phyloP scores from a whole-genome alignment of 2,329 filamentous ascomycete species.

The Aspergillus sergii region DNA sequence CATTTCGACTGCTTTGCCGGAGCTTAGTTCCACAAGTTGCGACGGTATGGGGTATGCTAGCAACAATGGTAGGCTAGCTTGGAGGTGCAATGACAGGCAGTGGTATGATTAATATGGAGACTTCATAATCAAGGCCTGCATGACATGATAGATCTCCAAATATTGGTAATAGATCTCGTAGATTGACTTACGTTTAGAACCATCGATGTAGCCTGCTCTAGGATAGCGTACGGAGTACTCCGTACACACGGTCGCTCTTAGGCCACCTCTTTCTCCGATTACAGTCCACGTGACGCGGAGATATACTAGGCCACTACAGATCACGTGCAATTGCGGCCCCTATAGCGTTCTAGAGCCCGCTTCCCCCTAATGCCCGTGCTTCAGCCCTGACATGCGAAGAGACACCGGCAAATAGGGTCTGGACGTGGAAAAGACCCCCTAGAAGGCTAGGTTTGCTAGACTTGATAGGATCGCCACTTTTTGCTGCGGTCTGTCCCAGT shows the following conservation, averaged over 20 bases:
- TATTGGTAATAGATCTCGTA: neutral
- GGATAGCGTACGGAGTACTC: neutral
- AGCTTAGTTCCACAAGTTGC: neutral
- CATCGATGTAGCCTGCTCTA: neutral
- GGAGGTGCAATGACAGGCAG: neutral
- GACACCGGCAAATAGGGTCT: slow-evolving; percentile 11
- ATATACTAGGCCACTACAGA: neutral
- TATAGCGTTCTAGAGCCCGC: slow-evolving; percentile 27
- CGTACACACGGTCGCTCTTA: neutral
- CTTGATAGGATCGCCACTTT: slow-evolving; percentile 5
- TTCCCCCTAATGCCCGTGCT: slow-evolving; percentile 23
- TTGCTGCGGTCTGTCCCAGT: slow-evolving; percentile 1
- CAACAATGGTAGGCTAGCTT: neutral
- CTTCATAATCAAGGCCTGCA: neutral
- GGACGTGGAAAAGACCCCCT: neutral
- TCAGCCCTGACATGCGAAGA: slow-evolving; percentile 18
- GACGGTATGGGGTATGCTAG: neutral
- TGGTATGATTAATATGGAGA: neutral
- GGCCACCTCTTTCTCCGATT: neutral
- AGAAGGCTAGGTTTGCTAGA: slow-evolving; percentile 16
- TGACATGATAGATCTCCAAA: neutral
- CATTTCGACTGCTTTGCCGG: slow-evolving; percentile 23
- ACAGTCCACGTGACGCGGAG: slow-evolving; percentile 10
- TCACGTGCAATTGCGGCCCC: slow-evolving; percentile 18
- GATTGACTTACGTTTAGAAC: neutral